Base-by-base conservation (phyloP, 805 yeast genomes). In the Diddensiella transvaalensis region DNA sequence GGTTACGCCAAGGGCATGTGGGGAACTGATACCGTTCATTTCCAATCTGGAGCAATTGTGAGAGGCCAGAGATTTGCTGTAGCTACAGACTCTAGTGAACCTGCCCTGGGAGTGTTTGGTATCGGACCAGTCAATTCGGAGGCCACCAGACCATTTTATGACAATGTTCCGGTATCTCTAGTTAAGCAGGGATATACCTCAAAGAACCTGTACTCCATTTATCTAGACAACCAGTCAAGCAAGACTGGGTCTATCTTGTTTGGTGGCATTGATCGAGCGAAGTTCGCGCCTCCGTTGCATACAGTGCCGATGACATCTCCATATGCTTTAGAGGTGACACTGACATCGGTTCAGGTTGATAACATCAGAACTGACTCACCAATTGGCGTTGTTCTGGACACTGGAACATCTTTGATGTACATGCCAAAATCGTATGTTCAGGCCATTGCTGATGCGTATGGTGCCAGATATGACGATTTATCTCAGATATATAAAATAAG, bases 261-360 rank as follows among this genome's bases (percentile, higher is more conserved):
- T 68, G 91, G 93, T 42, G 93, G 83, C 24, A 74, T 81, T 22
- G 91, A 85, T 59, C 77, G 75, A 50, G 73, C 78, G 33, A 83
- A 83, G 38, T 56, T 35, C 29, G 36, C 19, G n/a, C 51, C 56
- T 6, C 59, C 57, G 5, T 44, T 56, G 15, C 48, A 43, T 37
- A 51, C 57, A 4, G 36, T 56, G 5, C 54, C 54, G 18, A 21
- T 55, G 40, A 44, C 52, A 4, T 55, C 59, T 3, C 44, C 53
- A 3, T 23, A 38, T 4, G 30, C 53, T 1, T 29, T 55, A 21
- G 52, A 55, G 17, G 60, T 64, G 2, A 52, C 49, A 40, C 50
- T 63, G 26, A 48, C 47, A n/a, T 43, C 54, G 3, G 30, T 64
- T 4, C 33, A 47, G 2, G 38, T 58, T 11, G 53, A 51, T 29